Conservation (phyloP, 441 rosid genomes). For the Mallotus repandus region DNA sequence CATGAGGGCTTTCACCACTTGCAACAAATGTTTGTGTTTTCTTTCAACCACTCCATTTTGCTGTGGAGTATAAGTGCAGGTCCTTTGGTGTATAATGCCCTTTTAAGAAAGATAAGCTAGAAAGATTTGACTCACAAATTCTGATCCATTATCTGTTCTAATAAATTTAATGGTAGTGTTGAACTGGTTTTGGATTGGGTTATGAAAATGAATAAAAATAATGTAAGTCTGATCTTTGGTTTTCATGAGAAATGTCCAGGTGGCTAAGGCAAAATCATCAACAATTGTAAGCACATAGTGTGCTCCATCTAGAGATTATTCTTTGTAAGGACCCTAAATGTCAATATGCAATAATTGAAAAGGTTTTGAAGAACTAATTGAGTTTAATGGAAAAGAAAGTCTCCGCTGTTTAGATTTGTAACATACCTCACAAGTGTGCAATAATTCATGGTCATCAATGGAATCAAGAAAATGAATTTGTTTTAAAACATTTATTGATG, state of each 20-base stretch:
- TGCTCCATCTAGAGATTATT: background rate
- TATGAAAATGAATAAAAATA: background rate
- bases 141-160: background rate
- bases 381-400: background rate
- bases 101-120: background rate
- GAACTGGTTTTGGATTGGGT: background rate
- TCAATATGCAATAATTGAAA: background rate
- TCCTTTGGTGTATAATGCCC: background rate
- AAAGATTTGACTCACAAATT: background rate
- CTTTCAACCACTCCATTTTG: constrained; percentile 2
- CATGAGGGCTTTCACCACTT: background rate
- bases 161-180: background rate
- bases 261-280: background rate
- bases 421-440: background rate
- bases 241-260: background rate
- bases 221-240: background rate
- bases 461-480: background rate
- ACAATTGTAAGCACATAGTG: background rate
- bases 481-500: too few relatives aligned
- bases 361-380: background rate
- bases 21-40: background rate
- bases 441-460: too few relatives aligned
- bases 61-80: background rate
- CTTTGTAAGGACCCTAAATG: background rate
- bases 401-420: background rate